phyloP scores from a whole-genome alignment of 768 basidiomycete genomes.

The Rhodosporidiobolus sp. region DNA sequence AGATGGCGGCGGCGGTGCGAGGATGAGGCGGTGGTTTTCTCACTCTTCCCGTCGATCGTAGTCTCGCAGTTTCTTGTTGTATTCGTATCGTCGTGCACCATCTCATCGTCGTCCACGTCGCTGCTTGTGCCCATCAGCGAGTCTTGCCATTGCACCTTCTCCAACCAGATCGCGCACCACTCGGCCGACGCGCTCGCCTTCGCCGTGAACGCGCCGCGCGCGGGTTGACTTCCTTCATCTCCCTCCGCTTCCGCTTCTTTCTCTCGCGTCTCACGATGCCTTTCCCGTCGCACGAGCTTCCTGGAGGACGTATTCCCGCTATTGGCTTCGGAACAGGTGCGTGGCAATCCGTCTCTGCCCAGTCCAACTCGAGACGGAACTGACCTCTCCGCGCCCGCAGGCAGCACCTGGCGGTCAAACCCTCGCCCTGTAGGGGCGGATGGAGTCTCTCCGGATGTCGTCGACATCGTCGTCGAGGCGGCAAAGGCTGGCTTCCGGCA shows the following conservation, averaged over 20 bases:
- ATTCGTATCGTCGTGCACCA: not conserved
- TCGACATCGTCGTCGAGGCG: not conserved
- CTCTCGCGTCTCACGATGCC: no score
- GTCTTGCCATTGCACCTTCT: no score
- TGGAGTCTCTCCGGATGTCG: not conserved
- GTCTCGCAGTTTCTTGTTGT: not conserved
- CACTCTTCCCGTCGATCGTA: not conserved
- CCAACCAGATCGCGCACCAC: no score
- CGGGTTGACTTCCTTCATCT: no score
- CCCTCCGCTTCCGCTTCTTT: not conserved
- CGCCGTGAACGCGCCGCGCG: no score
- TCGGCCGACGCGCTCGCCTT: no score
- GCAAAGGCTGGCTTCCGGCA: not conserved
- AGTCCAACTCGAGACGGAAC: no score
- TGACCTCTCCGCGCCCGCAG: not conserved
- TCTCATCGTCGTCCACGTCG: no score
- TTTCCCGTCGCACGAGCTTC: no score
- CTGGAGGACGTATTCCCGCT: no score
- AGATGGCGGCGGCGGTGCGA: slow-evolving; percentile 47
- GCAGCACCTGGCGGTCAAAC: not conserved
- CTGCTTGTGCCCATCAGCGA: no score
- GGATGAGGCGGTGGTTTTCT: slow-evolving; percentile 1
- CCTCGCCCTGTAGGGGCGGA: not conserved
- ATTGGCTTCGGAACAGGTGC: no score
- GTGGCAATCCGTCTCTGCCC: not conserved